Percentiles rank a stretch among this genome's conserved stretches.
phyloP scores from a whole-genome alignment of 1,139 yeast species.

The Diutina ranongensis region DNA sequence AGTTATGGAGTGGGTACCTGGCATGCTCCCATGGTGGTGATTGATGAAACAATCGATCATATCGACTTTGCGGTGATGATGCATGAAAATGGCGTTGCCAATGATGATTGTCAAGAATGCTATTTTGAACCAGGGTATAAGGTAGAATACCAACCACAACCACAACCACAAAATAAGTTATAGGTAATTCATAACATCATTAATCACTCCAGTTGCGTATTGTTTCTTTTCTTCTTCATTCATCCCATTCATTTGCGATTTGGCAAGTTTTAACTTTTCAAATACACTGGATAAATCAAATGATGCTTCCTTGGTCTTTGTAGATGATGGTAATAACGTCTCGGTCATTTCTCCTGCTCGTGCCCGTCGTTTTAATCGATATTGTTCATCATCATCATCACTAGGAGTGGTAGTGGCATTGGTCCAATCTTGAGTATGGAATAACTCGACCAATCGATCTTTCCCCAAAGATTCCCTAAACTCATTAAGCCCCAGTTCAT shows the following conservation, averaged over 20 bases:
- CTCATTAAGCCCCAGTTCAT: conserved; percentile 10
- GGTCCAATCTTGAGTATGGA: conserved; percentile 32
- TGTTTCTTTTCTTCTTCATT: conserved; percentile 16
- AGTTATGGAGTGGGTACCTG: conserved; percentile 66
- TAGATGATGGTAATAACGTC: too few species aligned
- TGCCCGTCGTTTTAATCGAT: too few species aligned
- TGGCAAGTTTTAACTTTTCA: conserved; percentile 21
- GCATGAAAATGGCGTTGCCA: conserved; percentile 69
- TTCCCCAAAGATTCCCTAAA: conserved; percentile 8
- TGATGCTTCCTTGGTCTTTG: background rate
- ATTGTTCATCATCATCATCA: conserved; percentile 15
- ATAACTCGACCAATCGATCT: conserved; percentile 24
- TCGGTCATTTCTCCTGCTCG: conserved; percentile 8
- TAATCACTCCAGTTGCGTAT: conserved; percentile 24
- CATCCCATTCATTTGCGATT: conserved; percentile 16
- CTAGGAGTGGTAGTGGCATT: conserved; percentile 12
- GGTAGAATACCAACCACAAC: conserved; percentile 18
- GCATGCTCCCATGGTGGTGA: conserved; percentile 93
- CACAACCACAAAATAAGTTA: conserved; percentile 10
- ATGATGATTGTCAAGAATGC: conserved; percentile 78
- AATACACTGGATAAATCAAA: conserved; percentile 19
- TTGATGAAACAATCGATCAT: conserved; percentile 34
- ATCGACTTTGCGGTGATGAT: conserved; percentile 80
- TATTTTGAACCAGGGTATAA: conserved; percentile 50
- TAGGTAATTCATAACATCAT: conserved; percentile 27